These are phyloP conservation scores for Colletotrichum euphorbiae DNA, from an alignment of 2,329 filamentous ascomycete species.

Conservation along the genomic window DNA sequence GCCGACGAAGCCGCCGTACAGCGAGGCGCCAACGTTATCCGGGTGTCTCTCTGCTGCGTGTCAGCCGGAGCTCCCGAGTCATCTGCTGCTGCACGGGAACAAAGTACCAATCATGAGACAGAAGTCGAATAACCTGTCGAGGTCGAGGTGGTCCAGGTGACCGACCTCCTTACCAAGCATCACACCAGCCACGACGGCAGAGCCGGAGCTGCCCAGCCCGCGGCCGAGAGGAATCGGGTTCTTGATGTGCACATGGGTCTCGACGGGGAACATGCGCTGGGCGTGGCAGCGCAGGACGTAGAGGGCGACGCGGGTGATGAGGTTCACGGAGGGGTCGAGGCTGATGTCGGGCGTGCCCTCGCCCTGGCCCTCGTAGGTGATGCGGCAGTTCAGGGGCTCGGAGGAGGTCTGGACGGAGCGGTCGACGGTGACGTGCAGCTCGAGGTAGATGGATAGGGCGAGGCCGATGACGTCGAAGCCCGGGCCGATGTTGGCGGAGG, in stretches of 20 bases:
- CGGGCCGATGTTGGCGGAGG: constrained; percentile 96
- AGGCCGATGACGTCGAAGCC: constrained; percentile 98
- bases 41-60: constrained; percentile 77
- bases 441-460: constrained; percentile 92
- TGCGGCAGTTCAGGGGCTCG: constrained; percentile 82
- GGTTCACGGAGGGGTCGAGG: constrained; percentile 86
- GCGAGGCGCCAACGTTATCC: constrained; percentile 93
- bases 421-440: constrained; percentile 84
- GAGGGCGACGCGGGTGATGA: constrained; percentile 92
- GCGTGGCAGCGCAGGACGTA: constrained; percentile 95
- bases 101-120: constrained; percentile 89
- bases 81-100: too few relatives aligned
- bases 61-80: neutral
- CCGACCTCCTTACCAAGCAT: constrained; percentile 91
- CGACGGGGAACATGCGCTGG: constrained; percentile 82
- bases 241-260: constrained; percentile 93
- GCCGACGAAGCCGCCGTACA: constrained; percentile 96
- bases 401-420: constrained; percentile 64
- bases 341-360: constrained; percentile 79
- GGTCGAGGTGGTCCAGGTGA: constrained; percentile 72
- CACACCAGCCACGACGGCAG: constrained; percentile 96
- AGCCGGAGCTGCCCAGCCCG: constrained; percentile 93
- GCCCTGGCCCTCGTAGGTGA: constrained; percentile 90
- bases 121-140: constrained; percentile 91
- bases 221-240: constrained; percentile 95